Evolutionary conservation across 352 stramenopile genomes (phyloP), one percentile per base, ranked within the genome.

Genomic region (Globisporangium heterothallicum): DNA sequence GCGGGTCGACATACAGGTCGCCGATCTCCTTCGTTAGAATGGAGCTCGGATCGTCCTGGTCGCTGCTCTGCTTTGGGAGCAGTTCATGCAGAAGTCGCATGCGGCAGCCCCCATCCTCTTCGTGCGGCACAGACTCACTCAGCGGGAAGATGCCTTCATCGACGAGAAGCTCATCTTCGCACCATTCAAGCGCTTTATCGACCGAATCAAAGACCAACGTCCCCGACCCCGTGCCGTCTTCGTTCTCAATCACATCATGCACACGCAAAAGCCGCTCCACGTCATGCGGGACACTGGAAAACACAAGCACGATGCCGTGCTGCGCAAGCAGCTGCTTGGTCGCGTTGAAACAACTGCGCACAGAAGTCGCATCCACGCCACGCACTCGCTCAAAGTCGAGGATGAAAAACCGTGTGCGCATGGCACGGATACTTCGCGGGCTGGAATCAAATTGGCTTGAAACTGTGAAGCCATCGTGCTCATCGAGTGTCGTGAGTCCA

Each of bases 301-400:
- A 92, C 25, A 92, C 69, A 5, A 94, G 65, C 21, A 59, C 59
- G 49, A 94, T 84, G 24, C 84, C 84, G 44, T 94, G 79, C 55
- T 92, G 76, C 10, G 63, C 67, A 14, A 92, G 59, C 13, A 94
- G 53, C 40, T 92, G 81, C 62, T 92, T 91, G 43, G 78, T 94
- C 34, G 77, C 81, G 43, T 91, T 86, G 66, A 95, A 94, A 58
- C 83, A 92, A 12, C 72, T 90, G n/a, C 83, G 75, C 26, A 93
- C 82, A 10, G 86, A 84, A 18, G 86, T 96, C 5, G 83, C 84
- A 42, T 96, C 86, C n/a, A 96, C 89, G 18, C 86, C 86, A 24
- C 82, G 86, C 19, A 96, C 86, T 29, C 80, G 82, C 22, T 89
- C 78, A 68, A 96, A 96, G 64, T 96, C 86, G 21, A 95, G 56